phyloP scores from a whole-genome alignment of 2,329 filamentous ascomycete species.

The Bipolaris sorokiniana region DNA sequence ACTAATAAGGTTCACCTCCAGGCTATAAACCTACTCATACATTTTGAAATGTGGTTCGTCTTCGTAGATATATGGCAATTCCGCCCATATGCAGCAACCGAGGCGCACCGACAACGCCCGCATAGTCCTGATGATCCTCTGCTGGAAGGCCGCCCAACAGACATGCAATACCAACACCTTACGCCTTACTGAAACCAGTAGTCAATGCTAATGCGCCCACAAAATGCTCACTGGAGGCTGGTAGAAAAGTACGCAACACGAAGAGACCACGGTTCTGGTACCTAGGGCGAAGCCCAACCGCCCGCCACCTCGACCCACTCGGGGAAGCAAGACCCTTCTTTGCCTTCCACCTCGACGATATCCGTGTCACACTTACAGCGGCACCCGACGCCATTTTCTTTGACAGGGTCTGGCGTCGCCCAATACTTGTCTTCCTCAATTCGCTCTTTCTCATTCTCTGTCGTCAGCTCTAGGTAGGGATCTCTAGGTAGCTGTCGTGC shows the following conservation, averaged over 20 bases:
- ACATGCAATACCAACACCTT: slow-evolving; percentile 31
- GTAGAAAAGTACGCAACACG: slow-evolving; percentile 22
- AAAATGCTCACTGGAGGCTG: slow-evolving; percentile 30
- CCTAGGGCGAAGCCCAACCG: slow-evolving; percentile 74
- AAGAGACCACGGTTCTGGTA: slow-evolving; percentile 15
- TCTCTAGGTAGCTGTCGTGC: slow-evolving; percentile 80
- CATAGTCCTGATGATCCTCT: slow-evolving; percentile 9
- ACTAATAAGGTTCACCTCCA: not conserved
- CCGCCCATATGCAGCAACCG: slow-evolving; percentile 3
- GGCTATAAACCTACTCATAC: not conserved
- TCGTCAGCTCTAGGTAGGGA: slow-evolving; percentile 83
- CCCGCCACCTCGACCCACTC: slow-evolving; percentile 98
- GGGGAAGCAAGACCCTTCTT: slow-evolving; percentile 90
- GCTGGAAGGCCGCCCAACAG: slow-evolving; percentile 14
- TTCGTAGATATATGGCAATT: slow-evolving; percentile 9
- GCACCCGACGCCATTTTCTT: slow-evolving; percentile 96
- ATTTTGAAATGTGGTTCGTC: slow-evolving; percentile 3
- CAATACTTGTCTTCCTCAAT: slow-evolving; percentile 96
- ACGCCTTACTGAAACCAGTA: slow-evolving; percentile 27
- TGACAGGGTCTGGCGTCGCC: slow-evolving; percentile 82
- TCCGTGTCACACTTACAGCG: slow-evolving; percentile 96
- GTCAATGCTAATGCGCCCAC: slow-evolving; percentile 27
- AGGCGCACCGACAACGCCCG: slow-evolving; percentile 18
- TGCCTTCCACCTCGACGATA: slow-evolving; percentile 96
- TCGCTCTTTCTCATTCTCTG: slow-evolving; percentile 79